Evolutionary conservation across 352 stramenopile species (phyloP), one percentile per base, ranked within the genome.

Genomic region (Phytophthora niederhauseri): DNA sequence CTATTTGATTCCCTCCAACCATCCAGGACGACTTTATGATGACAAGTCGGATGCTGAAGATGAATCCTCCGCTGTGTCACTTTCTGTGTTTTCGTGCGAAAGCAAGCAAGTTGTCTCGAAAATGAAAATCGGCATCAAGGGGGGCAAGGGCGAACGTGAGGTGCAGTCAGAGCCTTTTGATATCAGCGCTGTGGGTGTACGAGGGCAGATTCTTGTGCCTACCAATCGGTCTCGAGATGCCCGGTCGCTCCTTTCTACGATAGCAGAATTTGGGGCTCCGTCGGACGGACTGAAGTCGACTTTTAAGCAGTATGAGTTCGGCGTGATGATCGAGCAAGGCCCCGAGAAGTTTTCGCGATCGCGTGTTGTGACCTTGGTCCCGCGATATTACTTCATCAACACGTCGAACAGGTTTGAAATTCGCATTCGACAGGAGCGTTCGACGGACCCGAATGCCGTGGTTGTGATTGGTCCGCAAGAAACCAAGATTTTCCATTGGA

Each of bases 311-410:
- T 93, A 85, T 57, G 88, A 94, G 41, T 89, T 95, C 53, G 88
- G 88, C n/a, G 84, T 95, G 9, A 92, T 92, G 76, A 91, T 95
- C 20, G 88, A 95, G 52, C 86, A 94, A 76, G 88, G 84, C 0
- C 88, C 88, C 1, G 79, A 81, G 15, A 87, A 87, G 28, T 95
- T 95, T 59, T 90, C 83, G 1, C 74, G 86, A 22, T 92, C 88
- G 0, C 90, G 84, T 17, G 80, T 95, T 6, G 84, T 95, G 19
- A 93, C 88, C 0, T 83, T 95, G 12, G 85, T 93, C 30, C 84
- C 84, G 6, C 81, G 88, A n/a, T 94, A 90, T 54, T 91, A 93
- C 64, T 81, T 95, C 28, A 82, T 93, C 41, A 95, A 95, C 64
- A 81, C 74, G 15, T 94, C 86, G 4, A 80, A 76, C 36, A 69